Evolutionary conservation across 1,139 yeast species (phyloP).

Genomic region (Taphrina wiesneri): DNA sequence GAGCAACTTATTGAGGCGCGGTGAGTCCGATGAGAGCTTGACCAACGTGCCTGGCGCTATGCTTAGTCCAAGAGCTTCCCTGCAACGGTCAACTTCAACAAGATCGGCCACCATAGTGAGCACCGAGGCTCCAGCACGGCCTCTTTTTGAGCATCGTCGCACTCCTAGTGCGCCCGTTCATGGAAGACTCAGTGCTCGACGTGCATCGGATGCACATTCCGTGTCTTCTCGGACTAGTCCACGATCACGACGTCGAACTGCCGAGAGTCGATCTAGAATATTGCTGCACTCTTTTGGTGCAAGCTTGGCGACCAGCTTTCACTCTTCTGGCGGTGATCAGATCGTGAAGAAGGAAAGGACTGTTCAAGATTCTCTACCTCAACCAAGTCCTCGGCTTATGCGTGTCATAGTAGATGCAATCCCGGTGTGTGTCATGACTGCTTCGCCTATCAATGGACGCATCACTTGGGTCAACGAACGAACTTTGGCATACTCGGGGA

Average conservation of each 20-base stretch:
- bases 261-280: conserved; percentile 8
- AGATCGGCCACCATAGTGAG: neutral
- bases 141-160: conserved; percentile 4
- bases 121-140: neutral
- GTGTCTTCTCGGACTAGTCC: conserved; percentile 11
- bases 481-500: conserved; percentile 45
- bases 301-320: conserved; percentile 13
- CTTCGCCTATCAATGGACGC: conserved; percentile 45
- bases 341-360: neutral
- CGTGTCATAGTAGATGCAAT: conserved; percentile 46
- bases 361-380: conserved; percentile 5
- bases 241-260: conserved; percentile 17
- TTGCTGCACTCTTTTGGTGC: conserved; percentile 32
- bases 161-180: conserved; percentile 1
- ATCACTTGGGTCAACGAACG: conserved; percentile 47
- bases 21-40: conserved; percentile 17
- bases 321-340: conserved; percentile 5
- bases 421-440: conserved; percentile 47
- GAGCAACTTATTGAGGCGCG: conserved; percentile 2
- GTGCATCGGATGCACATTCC: neutral
- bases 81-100: neutral
- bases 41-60: neutral
- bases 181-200: neutral
- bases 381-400: conserved; percentile 39
- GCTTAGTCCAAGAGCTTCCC: neutral